Evolutionary conservation across 2,329 filamentous ascomycete genomes (phyloP), one percentile per base, ranked within the genome.

Genomic region (Alternaria viburni): DNA sequence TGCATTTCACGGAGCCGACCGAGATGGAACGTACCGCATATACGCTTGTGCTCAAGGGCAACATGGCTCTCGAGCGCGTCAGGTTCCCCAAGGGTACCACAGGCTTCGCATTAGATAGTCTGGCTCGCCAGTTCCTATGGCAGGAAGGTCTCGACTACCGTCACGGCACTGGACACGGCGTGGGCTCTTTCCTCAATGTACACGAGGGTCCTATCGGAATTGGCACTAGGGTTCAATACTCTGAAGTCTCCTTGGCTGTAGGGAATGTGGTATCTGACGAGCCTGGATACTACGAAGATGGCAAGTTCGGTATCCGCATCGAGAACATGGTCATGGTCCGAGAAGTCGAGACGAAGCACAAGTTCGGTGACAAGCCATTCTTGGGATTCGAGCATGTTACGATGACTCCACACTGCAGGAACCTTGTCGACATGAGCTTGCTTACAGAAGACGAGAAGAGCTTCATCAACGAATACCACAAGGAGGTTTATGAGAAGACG

Each of bases 181-280:
- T 99, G 36, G 96, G 96, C 26, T 97, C 93, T 1, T 99, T 91
- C 81, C 83, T 99, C 70, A 99, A 99, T 70, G 96, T 99, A 0
- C 96, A 99, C 77, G 96, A 99, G 82, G 96, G 96, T 0, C 96
- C 96, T 2, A 97, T 99, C 65, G 96, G 96, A 19, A 96, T 99
- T 64, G 96, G 96, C 26, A 97, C 94, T 10, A 88, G 96, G 47
- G 89, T 96, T 43, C 92, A 96, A 73, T 97, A 95, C 77, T 91
- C 93, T 0, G 96, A 99, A 77, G 94, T 98, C 6, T 87, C 96
- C 0, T 86, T 99, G 28, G 88, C 93, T 0, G 86, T 93, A n/a
- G 96, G 96, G 47, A 97, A 99, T 73, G 95, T 99, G 44, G 89
- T 98, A 57, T 98, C 95, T 2, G 93, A 97, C 74, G 93, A 99